Base-by-base conservation (phyloP, 768 basidiomycete species). In the Serendipita sp. region DNA sequence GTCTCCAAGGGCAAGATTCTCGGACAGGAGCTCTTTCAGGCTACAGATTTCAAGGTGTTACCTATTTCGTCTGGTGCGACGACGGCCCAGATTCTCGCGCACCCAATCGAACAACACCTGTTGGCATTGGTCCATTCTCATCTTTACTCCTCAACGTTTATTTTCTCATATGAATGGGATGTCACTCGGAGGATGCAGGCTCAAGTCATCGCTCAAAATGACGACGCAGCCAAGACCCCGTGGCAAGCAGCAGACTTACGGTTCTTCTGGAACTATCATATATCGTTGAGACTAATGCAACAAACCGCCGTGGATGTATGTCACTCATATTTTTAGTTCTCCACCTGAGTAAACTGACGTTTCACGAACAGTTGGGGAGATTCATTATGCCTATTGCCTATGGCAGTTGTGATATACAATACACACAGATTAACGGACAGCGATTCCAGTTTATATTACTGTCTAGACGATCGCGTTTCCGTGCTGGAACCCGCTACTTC, bases 401-500 rank as follows among this genome's bases (percentile, higher is more conserved):
- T 69, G 96, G 96, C 70, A 93, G 93, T 20, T 89, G 97, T 72
- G 91, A 94, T 68, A 74, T 93, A 58, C 86, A 88, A 22, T 79
- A 84, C 4, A 75, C 83, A 16, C 79, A 82, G 65, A 77, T 95
- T 67, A 87, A 90, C 69, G 84, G 86, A 13, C 82, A 84, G 62
- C 82, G 85, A 64, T 76, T 98, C 70, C 83, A 88, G 50, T 78
- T 98, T 66, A 84, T 82, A 68, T 83, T 99, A 68, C 87, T 98
- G 67, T 93, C 93, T 67, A 86, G 96, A 30, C 88, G 94, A 61
- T 94, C 91, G 11, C 88, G 96, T 22, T 88, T 86, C 75, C 84
- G 95, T 63, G 91, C 96, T 30, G 96, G 96, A 3, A 97, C 96
- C 14, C 89, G 96, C 58, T 98, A 95, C 78, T 96, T 98, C 75